Evolutionary conservation across 148 eudicot species (phyloP).

Genomic region (Rhododendron molle): DNA sequence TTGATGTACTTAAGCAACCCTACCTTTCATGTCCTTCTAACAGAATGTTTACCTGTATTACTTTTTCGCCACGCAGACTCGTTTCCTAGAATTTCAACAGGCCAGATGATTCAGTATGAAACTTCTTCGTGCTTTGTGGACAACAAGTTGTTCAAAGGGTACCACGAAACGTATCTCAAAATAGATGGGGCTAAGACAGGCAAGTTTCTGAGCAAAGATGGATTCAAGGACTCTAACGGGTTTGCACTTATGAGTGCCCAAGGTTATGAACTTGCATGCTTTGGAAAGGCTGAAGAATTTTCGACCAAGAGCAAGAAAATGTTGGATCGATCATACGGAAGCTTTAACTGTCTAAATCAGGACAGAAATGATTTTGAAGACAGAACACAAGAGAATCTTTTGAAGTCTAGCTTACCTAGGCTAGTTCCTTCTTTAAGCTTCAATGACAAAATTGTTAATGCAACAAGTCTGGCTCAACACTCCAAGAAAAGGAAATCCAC

Average conservation of each 20-base stretch:
- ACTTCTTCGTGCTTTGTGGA: conserved; percentile 49
- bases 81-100: conserved; percentile 33
- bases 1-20: background rate
- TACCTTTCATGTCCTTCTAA: background rate
- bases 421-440: conserved; percentile 45
- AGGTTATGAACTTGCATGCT: conserved; percentile 23
- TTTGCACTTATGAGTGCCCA: conserved; percentile 21
- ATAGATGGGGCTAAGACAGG: conserved; percentile 39
- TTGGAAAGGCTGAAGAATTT: conserved; percentile 42
- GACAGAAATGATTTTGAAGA: conserved; percentile 29
- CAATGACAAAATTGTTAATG: conserved; percentile 37
- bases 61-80: conserved; percentile 24
- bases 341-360: conserved; percentile 46
- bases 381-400: conserved; percentile 26
- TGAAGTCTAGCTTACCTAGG: conserved; percentile 47
- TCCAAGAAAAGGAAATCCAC: conserved; percentile 48
- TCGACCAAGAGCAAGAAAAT: conserved; percentile 32
- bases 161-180: conserved; percentile 38
- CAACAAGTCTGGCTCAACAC: conserved; percentile 23
- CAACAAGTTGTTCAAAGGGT: conserved; percentile 43
- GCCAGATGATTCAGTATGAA: conserved; percentile 51
- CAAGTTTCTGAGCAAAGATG: conserved; percentile 22
- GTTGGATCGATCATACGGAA: conserved; percentile 39
- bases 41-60: background rate
- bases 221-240: conserved; percentile 25